Conservation (phyloP, 2,329 filamentous ascomycete species). For the Verticillium alfalfae region DNA sequence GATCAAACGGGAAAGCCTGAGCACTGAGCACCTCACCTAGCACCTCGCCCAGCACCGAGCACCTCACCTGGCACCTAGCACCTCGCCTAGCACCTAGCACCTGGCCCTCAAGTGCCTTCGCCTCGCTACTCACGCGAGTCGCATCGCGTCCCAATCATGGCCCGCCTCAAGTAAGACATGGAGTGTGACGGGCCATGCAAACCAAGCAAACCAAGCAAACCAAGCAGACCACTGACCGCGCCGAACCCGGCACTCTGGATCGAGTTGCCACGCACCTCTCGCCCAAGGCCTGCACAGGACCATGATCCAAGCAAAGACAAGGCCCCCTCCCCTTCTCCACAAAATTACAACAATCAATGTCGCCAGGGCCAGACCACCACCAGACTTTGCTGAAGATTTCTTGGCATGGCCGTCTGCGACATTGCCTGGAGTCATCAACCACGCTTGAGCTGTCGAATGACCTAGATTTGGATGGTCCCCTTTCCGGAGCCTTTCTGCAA, state of each 20-base stretch:
- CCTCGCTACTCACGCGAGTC: background rate
- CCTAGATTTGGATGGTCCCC: background rate
- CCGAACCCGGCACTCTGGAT: background rate
- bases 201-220: background rate
- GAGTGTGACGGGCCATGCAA: background rate
- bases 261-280: background rate
- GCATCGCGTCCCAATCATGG: background rate
- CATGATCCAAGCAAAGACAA: background rate
- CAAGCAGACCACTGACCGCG: background rate
- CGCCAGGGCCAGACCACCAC: background rate
- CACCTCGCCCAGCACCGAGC: too few species aligned
- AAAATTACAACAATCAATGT: background rate
- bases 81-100: too few species aligned
- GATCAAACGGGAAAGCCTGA: too few species aligned
- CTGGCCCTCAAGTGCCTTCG: background rate
- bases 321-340: background rate
- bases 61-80: too few species aligned
- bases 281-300: background rate
- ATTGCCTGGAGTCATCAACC: background rate
- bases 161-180: background rate
- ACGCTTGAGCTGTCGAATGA: background rate
- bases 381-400: background rate
- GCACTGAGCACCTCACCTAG: too few species aligned
- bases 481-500: background rate
- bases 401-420: background rate